Evolutionary conservation across 176 grass and related monocot genomes (phyloP).

Genomic region (Cenchrus fungigraminus): DNA sequence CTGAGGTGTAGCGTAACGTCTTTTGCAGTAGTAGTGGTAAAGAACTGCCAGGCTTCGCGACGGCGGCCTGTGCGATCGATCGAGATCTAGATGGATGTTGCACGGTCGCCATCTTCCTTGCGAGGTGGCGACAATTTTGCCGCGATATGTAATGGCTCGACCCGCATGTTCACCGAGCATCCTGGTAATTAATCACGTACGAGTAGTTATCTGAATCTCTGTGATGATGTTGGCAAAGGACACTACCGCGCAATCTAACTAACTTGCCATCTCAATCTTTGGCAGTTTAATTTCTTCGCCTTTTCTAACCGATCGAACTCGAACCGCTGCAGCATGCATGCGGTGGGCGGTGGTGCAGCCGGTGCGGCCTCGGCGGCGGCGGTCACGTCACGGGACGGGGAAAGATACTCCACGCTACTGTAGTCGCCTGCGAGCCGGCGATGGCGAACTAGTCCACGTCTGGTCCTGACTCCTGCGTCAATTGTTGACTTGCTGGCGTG

Average conservation of each 20-base stretch:
- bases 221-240: neutral
- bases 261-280: no score
- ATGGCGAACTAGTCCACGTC: no score
- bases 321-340: no score
- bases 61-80: neutral
- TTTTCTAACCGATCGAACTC: no score
- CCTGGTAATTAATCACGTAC: neutral
- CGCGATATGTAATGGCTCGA: constrained; percentile 26
- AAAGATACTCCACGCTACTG: no score
- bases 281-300: no score
- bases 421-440: no score
- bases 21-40: neutral
- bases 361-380: no score
- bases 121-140: constrained; percentile 37
- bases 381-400: no score
- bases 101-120: constrained; percentile 25
- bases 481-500: neutral
- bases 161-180: neutral
- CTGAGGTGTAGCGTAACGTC: neutral
- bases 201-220: neutral
- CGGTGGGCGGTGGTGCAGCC: no score
- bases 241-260: no score
- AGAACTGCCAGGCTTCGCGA: neutral
- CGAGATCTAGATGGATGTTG: neutral
- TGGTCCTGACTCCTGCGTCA: neutral